Base-by-base conservation (phyloP, 441 rosid genomes). In the Lepidium campestre region DNA sequence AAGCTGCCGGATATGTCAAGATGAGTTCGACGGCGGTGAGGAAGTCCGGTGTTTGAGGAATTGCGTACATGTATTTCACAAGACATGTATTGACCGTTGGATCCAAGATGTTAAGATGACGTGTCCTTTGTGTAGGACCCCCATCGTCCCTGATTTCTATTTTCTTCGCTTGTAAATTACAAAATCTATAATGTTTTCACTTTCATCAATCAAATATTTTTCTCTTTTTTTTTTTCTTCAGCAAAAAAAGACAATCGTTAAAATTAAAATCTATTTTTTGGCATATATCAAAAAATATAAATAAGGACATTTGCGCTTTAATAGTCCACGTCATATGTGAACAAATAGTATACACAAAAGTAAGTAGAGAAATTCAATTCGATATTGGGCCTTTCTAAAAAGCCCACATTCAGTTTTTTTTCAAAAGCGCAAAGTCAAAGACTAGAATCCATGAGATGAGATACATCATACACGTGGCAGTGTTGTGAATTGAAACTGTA, bases 41-140 rank as follows among this genome's bases (percentile, higher is more conserved):
- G 90, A 89, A 75, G 78, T 86, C 79, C 74, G 96, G 76, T 77
- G 88, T 85, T 56, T 90, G 72, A 85, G 79, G 77, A 88, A 80
- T 67, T 92, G 98, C 58, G 69, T 77, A 59, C 98, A 92, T 79
- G 74, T 86, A 70, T 92, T 86, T 37, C 98, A 92, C 75, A 60
- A 86, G 80, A 58, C 67, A 8, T 92, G 96, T 73, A 53, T 92
- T 65, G 98, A 90, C 89, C 87, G 90, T 71, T 93, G 97, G 98
- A 87, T 93, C 84, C 87, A 84, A 68, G 88, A 85, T 27, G 85
- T 81, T 40, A 75, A 84, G 78, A 72, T 79, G 71, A 90, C 93
- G 1, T 93, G 98, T 65, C 98, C 96, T 17, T 86, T 90, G 7
- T 90, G 97, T 52, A 82, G 98, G 73, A 86, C 89, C 7, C 78